A percentile compares a stretch with the other conserved stretches of the same genome.
Conservation (phyloP, 2,329 filamentous ascomycete genomes). For the Raffaelea deltoideospora region DNA sequence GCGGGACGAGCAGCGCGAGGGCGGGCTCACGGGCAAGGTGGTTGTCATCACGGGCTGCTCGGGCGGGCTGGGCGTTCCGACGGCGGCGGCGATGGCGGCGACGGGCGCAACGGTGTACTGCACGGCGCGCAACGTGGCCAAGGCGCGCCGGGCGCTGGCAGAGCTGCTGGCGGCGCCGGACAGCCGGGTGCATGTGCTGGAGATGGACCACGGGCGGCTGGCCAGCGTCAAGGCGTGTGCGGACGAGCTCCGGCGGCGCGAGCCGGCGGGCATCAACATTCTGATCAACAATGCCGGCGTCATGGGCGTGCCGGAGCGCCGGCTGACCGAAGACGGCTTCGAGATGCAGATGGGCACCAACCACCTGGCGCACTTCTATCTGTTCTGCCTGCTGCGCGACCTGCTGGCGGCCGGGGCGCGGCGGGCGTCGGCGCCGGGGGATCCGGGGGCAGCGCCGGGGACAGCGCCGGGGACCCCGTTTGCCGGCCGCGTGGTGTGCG, state of each 20-base stretch:
- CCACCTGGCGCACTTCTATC: slow-evolving; percentile 35
- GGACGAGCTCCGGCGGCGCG: slow-evolving; percentile 14
- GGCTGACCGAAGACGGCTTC: slow-evolving; percentile 25
- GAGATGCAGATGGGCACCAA: slow-evolving; percentile 36
- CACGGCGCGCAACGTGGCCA: slow-evolving; percentile 24
- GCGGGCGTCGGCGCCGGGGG: too few species aligned
- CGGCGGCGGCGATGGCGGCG: slow-evolving; percentile 22
- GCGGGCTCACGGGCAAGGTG: slow-evolving; percentile 19
- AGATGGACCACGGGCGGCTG: slow-evolving; percentile 15
- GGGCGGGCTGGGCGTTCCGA: slow-evolving; percentile 24
- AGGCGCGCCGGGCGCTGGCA: slow-evolving; percentile 18
- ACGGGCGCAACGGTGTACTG: slow-evolving; percentile 28
- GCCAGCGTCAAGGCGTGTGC: slow-evolving; percentile 18
- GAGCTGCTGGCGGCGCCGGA: slow-evolving; percentile 15
- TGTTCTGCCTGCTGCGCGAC: slow-evolving; percentile 31
- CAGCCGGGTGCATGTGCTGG: slow-evolving; percentile 18
- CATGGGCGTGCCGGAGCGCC: slow-evolving; percentile 20
- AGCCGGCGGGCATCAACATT: slow-evolving; percentile 9
- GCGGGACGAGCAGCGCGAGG: slow-evolving; percentile 18
- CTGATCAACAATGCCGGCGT: slow-evolving; percentile 30
- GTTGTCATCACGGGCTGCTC: slow-evolving; percentile 24
- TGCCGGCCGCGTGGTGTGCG: slow-evolving; percentile 26
- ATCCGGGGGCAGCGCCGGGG: too few species aligned
- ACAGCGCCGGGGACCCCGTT: too few species aligned
- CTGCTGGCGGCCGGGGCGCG: slow-evolving; percentile 23